Percentiles rank a stretch among this genome's conserved stretches.
These are phyloP conservation scores for Zygoascus meyerae DNA, from an alignment of 1,139 yeast species.

Conservation along the genomic window DNA sequence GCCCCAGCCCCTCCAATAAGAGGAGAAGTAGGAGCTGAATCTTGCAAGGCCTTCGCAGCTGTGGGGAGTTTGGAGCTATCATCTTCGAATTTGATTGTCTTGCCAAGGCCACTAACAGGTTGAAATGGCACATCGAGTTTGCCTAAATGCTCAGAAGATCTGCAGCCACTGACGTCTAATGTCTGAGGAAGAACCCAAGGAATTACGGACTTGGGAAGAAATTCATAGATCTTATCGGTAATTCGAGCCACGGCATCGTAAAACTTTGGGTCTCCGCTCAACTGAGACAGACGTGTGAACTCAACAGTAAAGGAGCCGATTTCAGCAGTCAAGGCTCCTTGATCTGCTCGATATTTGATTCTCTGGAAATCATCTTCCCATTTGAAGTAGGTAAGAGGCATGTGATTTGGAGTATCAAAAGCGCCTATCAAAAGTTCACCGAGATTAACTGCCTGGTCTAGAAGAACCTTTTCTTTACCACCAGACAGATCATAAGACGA, in stretches of 20 bases:
- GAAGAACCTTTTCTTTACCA: conserved; percentile 42
- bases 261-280: conserved; percentile 54
- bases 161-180: conserved; percentile 49
- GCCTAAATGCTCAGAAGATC: conserved; percentile 14
- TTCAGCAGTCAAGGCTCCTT: conserved; percentile 52
- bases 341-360: conserved; percentile 28
- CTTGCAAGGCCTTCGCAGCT: too few relatives aligned
- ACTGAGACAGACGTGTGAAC: conserved; percentile 58
- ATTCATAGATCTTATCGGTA: conserved; percentile 36
- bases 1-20: too few relatives aligned
- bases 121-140: background rate
- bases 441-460: conserved; percentile 54
- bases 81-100: too few relatives aligned
- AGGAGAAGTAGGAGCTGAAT: too few relatives aligned
- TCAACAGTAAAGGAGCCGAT: conserved; percentile 65
- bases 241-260: conserved; percentile 44
- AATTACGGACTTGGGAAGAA: conserved; percentile 30
- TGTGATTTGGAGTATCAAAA: conserved; percentile 61
- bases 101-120: background rate
- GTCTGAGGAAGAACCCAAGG: conserved; percentile 41
- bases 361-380: conserved; percentile 43
- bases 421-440: conserved; percentile 66
- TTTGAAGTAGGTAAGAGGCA: conserved; percentile 62
- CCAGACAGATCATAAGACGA: conserved; percentile 62
- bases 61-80: too few relatives aligned